Evolutionary conservation across 1,284 basidiomycete species (phyloP).

Genomic region (Farysia itapuensis): DNA sequence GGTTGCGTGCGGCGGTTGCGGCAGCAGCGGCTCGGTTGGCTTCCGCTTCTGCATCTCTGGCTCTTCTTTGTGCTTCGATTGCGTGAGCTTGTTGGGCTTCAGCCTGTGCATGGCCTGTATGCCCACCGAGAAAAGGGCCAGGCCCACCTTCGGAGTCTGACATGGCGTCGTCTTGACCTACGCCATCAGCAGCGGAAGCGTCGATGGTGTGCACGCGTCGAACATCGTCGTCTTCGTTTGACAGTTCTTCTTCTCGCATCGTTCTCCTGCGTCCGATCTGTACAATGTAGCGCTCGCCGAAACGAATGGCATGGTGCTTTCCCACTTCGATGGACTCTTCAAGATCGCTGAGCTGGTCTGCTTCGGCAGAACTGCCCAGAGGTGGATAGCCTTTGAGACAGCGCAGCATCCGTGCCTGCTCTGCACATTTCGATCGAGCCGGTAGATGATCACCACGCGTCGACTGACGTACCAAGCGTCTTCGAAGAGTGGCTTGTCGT

Average conservation of each 20-base stretch:
- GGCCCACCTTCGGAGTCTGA: slow-evolving; percentile 4
- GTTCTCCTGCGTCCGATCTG: slow-evolving; percentile 49
- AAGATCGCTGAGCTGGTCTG: slow-evolving; percentile 52
- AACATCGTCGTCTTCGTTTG: slow-evolving; percentile 42
- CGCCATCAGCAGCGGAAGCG: slow-evolving; percentile 3
- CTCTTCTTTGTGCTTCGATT: slow-evolving; percentile 20
- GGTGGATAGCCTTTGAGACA: slow-evolving; percentile 48
- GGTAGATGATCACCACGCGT: slow-evolving; percentile 46
- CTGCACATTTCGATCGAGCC: slow-evolving; percentile 20
- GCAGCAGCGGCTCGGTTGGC: slow-evolving; percentile 21
- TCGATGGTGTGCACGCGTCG: slow-evolving; percentile 7
- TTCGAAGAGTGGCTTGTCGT: slow-evolving; percentile 16
- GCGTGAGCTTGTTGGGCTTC: slow-evolving; percentile 13
- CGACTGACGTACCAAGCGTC: slow-evolving; percentile 25
- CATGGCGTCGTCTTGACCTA: slow-evolving; percentile 1
- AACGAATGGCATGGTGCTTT: slow-evolving; percentile 42
- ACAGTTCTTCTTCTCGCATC: slow-evolving; percentile 46
- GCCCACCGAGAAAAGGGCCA: slow-evolving; percentile 12
- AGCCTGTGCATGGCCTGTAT: slow-evolving; percentile 30
- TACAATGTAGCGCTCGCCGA: slow-evolving; percentile 49
- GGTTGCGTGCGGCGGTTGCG: slow-evolving; percentile 20
- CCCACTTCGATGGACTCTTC: slow-evolving; percentile 47
- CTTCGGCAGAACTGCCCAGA: slow-evolving; percentile 41
- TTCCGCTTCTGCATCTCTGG: slow-evolving; percentile 27
- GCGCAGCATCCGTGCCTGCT: slow-evolving; percentile 41